Base-by-base conservation (phyloP, 2,329 filamentous ascomycete genomes). In the Colletotrichum phormii region DNA sequence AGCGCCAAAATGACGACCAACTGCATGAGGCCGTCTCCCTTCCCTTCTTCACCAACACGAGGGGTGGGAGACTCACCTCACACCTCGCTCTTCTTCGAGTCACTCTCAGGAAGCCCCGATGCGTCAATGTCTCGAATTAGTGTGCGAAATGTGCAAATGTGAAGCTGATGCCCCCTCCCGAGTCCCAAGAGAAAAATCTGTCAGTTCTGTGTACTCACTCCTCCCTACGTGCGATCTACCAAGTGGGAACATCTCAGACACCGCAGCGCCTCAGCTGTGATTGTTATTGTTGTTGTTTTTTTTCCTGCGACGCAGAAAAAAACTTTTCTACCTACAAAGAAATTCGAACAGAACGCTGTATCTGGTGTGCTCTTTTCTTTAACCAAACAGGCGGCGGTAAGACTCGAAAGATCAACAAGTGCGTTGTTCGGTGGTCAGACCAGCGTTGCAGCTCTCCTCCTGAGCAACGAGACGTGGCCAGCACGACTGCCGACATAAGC, bases 31-130 rank as follows among this genome's bases (percentile, higher is more conserved):
- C 33, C 9, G 11, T 26, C 60, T 61, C 65, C 59, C 70, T 72
- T 49, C 70, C 33, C 66, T 72, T 72, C 70, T 72, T 70, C 70
- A 72, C 29, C 54, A 59, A 70, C 70, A 72, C 70, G 70, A 72
- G 70, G 67, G 35, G n/a, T 31, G 18, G 31, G 9, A 26, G 24
- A 49, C 51, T 22, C 42, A 22, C 15, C 18, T 49, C 42, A 49
- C 42, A 18, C 42, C 42, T 42, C 37, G 37, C 37, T 35, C 31
- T 69, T 60, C 55, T 60, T 60, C 54, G 60, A 42, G 42, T 42
- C 55, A 60, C 54, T 37, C 15, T 55, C 18, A 22, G 65, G 33
- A 69, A 64, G 59, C 60, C 35, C 62, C n/a, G 4, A 63, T 33
- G 61, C n/a, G 46, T 4, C 61, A 63, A 72, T 72, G 70, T 72